Base-by-base conservation (phyloP, 2,329 filamentous ascomycete species). In the Blastomyces percursus region DNA sequence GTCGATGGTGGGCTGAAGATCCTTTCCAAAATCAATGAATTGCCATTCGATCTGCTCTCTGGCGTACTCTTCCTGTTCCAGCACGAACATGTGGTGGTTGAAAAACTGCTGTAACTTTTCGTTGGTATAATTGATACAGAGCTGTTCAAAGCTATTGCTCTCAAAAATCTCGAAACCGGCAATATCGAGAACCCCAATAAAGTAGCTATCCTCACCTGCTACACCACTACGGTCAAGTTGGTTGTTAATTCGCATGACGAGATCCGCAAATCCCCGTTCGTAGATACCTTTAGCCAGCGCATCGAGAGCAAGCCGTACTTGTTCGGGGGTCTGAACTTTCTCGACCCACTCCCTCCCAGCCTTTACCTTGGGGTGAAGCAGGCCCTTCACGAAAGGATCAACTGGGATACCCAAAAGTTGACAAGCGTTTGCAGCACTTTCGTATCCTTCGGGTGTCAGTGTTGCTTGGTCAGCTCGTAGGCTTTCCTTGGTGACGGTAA, bases 101-200 rank as follows among this genome's bases (percentile, higher is more conserved):
- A 99, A 99, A 75, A 99, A 99, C 69, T 99, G 94, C 72, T 99
- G 94, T 7, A 99, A 84, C 75, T 96, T 99, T 75, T 99, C 94
- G 76, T 99, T 99, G 65, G 95, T 97, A 77, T 99, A 99, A 77
- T 99, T 99, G 82, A 99, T 99, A 79, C 94, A 99, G 6, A 99
- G 83, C 75, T 99, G 94, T 74, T 99, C 94, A 71, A 99, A 99
- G 79, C 93, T 96, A 79, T 99, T 99, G 71, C 90, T 85, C 69
- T 99, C 92, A 70, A 99, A 99, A 64, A 99, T 99, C 73, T 99
- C 94, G 75, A 99, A 99, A 64, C 94, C 94, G 66, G 95, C 95
- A 75, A 99, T 99, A 84, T 99, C 94, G 51, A 99, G 86, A 9
- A 99, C 94, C 61, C 94, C 94, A 67, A 99, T 99, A 76, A 99